These are phyloP conservation scores for Aspergillus sparsus DNA, from an alignment of 495 filamentous ascomycete species.

Conservation along the genomic window DNA sequence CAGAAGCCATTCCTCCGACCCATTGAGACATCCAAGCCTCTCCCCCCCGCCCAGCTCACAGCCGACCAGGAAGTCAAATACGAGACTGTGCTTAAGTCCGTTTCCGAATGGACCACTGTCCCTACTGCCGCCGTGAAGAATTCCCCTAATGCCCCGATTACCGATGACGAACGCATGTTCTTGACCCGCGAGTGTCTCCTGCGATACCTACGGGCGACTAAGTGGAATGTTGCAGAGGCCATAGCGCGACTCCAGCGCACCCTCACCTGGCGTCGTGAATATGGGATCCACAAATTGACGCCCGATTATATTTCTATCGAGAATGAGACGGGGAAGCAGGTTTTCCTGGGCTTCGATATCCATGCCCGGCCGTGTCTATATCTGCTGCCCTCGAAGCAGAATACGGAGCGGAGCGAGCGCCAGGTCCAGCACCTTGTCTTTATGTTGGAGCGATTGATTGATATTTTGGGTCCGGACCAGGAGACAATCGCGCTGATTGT, in stretches of 20 bases:
- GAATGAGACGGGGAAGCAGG: slow-evolving; percentile 94
- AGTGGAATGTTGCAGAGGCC: slow-evolving; percentile 80
- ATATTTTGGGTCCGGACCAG: slow-evolving; percentile 81
- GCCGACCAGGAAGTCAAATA: slow-evolving; percentile 84
- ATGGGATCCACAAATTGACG: slow-evolving; percentile 71
- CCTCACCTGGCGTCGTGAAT: slow-evolving; percentile 86
- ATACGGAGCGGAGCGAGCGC: slow-evolving; percentile 83
- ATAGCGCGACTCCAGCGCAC: slow-evolving; percentile 75
- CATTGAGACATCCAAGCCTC: slow-evolving; percentile 54
- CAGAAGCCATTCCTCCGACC: slow-evolving; percentile 72
- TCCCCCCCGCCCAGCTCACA: slow-evolving; percentile 56
- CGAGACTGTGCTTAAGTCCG: slow-evolving; percentile 65
- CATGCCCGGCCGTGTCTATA: slow-evolving; percentile 83
- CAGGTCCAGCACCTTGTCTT: slow-evolving; percentile 94
- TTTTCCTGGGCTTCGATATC: slow-evolving; percentile 84
- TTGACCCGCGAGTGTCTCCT: slow-evolving; percentile 89
- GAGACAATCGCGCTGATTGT: slow-evolving; percentile 84
- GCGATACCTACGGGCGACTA: slow-evolving; percentile 89
- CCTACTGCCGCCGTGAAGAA: slow-evolving; percentile 59
- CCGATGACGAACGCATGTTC: slow-evolving; percentile 82
- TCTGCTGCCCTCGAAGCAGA: slow-evolving; percentile 84
- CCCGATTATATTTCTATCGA: slow-evolving; percentile 84
- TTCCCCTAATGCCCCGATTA: slow-evolving; percentile 64
- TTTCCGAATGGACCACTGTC: slow-evolving; percentile 69
- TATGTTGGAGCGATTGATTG: slow-evolving; percentile 89